These are phyloP conservation scores for Aspergillus versicolor DNA, from an alignment of 2,329 filamentous ascomycete genomes.

Conservation along the genomic window DNA sequence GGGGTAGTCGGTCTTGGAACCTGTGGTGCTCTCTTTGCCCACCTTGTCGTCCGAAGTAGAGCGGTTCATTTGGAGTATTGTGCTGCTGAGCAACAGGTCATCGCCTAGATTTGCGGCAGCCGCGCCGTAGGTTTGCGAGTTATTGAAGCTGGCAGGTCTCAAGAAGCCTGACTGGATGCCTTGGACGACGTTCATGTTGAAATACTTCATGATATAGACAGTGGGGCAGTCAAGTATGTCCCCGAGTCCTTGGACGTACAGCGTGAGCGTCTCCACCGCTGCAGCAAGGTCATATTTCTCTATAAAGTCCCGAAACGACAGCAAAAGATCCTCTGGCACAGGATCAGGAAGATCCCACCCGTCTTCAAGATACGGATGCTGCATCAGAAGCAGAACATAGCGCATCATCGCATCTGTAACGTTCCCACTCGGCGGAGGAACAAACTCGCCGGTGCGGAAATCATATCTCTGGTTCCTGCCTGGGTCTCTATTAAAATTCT, in stretches of 20 bases:
- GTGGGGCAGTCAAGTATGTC: slow-evolving; percentile 22
- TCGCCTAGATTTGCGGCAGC: slow-evolving; percentile 29
- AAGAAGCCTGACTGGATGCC: slow-evolving; percentile 30
- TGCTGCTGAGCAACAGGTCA: slow-evolving; percentile 39
- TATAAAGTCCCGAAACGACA: slow-evolving; percentile 30
- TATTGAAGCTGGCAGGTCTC: slow-evolving; percentile 38
- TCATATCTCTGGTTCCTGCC: slow-evolving; percentile 12
- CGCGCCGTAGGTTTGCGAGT: slow-evolving; percentile 41
- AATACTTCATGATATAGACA: slow-evolving; percentile 25
- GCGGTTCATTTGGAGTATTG: slow-evolving; percentile 33
- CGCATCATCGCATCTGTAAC: slow-evolving; percentile 9
- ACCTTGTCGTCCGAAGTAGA: background rate
- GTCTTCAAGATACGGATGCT: slow-evolving; percentile 25
- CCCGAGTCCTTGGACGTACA: slow-evolving; percentile 19
- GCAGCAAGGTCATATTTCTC: slow-evolving; percentile 24
- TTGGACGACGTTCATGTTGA: slow-evolving; percentile 31
- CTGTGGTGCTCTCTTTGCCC: no score
- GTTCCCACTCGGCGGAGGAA: slow-evolving; percentile 14
- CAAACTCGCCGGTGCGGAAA: slow-evolving; percentile 22
- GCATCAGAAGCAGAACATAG: slow-evolving; percentile 17
- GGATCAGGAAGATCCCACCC: slow-evolving; percentile 28
- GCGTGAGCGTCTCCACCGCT: slow-evolving; percentile 19
- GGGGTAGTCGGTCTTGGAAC: slow-evolving; percentile 12
- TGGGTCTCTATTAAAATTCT: background rate
- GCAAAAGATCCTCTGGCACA: slow-evolving; percentile 29